Base-by-base conservation (phyloP, 768 basidiomycete genomes). In the Piloderma croceum region DNA sequence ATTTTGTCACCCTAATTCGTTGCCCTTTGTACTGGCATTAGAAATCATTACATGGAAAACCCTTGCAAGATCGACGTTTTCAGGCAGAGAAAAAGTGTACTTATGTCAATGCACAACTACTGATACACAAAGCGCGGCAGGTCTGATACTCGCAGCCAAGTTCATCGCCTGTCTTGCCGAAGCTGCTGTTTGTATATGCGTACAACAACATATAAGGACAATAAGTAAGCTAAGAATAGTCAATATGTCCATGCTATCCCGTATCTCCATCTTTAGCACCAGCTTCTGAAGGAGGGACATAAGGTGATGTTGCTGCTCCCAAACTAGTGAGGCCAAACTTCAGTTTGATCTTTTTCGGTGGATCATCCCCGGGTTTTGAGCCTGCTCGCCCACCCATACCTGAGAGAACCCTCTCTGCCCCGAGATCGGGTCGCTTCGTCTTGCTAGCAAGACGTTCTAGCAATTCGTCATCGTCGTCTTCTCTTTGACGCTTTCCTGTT, bases 221-320 rank as follows among this genome's bases (percentile, higher is more conserved):
- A 39, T 35, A 41, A 19, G 41, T 38, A 49, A 43, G 39, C 33
- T 11, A 33, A 4, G 22, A 4, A 29, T 20, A 31, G 5, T 27
- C 15, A 3, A 27, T 15, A 2, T 15, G 20, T 24, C 13, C 24
- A 39, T 22, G 24, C 60, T 70, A 87, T 46, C 84, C 84, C 31
- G 75, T 83, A 57, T 87, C 84, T 39, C 79, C 83, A 50, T 86
- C 82, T 62, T 86, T 86, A 43, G 73, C 69, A 53, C 76, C 71
- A 45, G 71, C 60, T 71, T 79, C 73, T 78, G 84, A 76, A 56
- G 77, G 69, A 39, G 67, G 55, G 10, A 68, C 61, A 5, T 62
- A 58, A 9, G 65, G 47, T 19, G 71, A 53, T 27, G 46, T 37
- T 18, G 57, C 52, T 9, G 48, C 61, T 7, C 64, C 62, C 36